These are phyloP conservation scores for Galerina marginata DNA, from an alignment of 768 basidiomycete genomes.

Conservation along the genomic window DNA sequence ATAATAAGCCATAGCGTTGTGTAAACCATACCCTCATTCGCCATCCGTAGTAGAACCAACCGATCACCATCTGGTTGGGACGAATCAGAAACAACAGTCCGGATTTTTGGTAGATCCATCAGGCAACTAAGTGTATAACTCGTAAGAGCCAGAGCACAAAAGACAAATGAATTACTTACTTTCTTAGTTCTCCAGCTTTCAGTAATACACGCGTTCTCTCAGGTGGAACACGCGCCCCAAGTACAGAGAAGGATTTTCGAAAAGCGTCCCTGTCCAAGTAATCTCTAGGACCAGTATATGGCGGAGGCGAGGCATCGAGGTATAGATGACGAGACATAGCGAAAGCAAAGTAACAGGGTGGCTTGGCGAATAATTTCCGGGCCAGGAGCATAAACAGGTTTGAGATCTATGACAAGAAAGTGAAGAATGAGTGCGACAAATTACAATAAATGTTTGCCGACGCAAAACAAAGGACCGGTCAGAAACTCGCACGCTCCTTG, in stretches of 20 bases:
- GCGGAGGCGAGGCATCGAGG: slow-evolving; percentile 46
- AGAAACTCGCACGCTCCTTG: too few species aligned
- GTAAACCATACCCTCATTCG: slow-evolving; percentile 57
- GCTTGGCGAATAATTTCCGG: slow-evolving; percentile 13
- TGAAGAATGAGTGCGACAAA: not conserved
- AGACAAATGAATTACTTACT: slow-evolving; percentile 44
- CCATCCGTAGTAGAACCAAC: slow-evolving; percentile 70
- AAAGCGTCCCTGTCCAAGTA: slow-evolving; percentile 71
- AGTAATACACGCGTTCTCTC: slow-evolving; percentile 59
- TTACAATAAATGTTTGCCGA: not conserved
- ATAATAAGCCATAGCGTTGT: not conserved
- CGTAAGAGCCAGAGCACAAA: slow-evolving; percentile 1
- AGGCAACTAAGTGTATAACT: slow-evolving; percentile 48
- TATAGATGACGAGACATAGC: slow-evolving; percentile 44
- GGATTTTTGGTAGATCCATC: slow-evolving; percentile 72
- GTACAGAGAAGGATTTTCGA: slow-evolving; percentile 63
- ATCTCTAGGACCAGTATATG: slow-evolving; percentile 54
- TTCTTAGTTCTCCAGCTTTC: slow-evolving; percentile 61
- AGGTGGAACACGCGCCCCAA: slow-evolving; percentile 70
- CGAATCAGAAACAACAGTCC: slow-evolving; percentile 59
- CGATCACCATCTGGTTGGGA: slow-evolving; percentile 53
- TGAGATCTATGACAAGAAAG: not conserved
- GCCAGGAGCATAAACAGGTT: slow-evolving; percentile 20
- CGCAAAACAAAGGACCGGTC: too few species aligned
- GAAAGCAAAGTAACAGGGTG: slow-evolving; percentile 2